These are phyloP conservation scores for Heterobasidion annosum DNA, from an alignment of 1,284 basidiomycete species.

Conservation along the genomic window DNA sequence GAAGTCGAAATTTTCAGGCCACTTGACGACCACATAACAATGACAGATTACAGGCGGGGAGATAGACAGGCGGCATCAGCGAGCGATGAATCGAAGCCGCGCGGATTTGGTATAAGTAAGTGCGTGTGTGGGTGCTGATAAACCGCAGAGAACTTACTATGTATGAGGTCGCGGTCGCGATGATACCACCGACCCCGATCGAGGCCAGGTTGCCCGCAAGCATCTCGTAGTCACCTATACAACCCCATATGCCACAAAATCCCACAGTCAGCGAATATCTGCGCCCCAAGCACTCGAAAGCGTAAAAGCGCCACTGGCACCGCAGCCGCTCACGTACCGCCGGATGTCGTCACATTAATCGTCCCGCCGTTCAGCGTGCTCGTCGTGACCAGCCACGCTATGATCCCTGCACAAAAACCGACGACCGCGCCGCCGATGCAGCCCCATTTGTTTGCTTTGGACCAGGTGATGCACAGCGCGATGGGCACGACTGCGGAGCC, in stretches of 20 bases:
- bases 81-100: background rate
- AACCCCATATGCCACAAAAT: background rate
- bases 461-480: conserved; percentile 76
- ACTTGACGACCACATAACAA: conserved; percentile 28
- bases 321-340: background rate
- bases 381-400: conserved; percentile 83
- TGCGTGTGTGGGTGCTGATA: no score
- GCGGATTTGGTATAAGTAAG: no score
- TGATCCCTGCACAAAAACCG: conserved; percentile 67
- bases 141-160: conserved; percentile 31
- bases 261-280: background rate
- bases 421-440: conserved; percentile 64
- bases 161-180: conserved; percentile 57
- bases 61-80: background rate
- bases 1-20: conserved; percentile 79
- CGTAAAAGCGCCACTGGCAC: background rate
- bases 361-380: conserved; percentile 56
- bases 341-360: conserved; percentile 51
- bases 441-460: conserved; percentile 76
- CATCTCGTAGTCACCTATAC: conserved; percentile 69
- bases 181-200: conserved; percentile 74
- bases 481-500: conserved; percentile 85
- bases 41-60: background rate
- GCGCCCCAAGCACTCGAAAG: background rate
- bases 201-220: conserved; percentile 84